Evolutionary conservation across 768 basidiomycete genomes (phyloP).

Genomic region (Amanita subjunquillea): DNA sequence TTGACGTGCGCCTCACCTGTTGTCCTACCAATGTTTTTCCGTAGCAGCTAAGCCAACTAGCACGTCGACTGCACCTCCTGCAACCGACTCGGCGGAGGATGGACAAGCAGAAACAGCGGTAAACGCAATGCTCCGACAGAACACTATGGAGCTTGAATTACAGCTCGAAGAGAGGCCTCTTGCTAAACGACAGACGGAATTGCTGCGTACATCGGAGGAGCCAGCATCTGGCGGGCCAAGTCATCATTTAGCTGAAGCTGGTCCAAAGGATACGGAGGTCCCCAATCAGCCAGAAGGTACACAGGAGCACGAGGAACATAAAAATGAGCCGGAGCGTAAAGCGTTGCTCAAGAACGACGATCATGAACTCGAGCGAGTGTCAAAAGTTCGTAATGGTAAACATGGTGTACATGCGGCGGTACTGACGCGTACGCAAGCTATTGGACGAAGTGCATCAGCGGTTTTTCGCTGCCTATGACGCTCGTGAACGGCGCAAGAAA

Average conservation of each 20-base stretch:
- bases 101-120: constrained; percentile 34
- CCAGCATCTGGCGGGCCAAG: constrained; percentile 17
- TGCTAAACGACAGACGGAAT: constrained; percentile 71
- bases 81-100: constrained; percentile 20
- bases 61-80: constrained; percentile 9
- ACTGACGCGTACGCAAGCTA: constrained; percentile 38
- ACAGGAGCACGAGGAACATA: constrained; percentile 7
- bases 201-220: constrained; percentile 38
- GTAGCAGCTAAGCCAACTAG: constrained; percentile 4
- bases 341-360: constrained; percentile 86
- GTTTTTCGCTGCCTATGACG: constrained; percentile 67
- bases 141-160: constrained; percentile 69
- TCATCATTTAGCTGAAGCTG: not conserved
- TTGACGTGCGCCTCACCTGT: not conserved
- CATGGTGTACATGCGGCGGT: not conserved
- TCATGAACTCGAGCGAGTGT: constrained; percentile 68
- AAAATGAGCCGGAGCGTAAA: constrained; percentile 29
- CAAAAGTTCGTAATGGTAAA: constrained; percentile 39
- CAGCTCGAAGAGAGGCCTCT: constrained; percentile 81
- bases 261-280: constrained; percentile 3
- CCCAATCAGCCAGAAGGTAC: constrained; percentile 12
- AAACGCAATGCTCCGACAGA: constrained; percentile 55
- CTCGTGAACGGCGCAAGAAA: constrained; percentile 11
- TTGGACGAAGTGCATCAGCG: constrained; percentile 66
- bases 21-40: not conserved